phyloP scores from a whole-genome alignment of 768 basidiomycete genomes.

The Boletus speciosus region DNA sequence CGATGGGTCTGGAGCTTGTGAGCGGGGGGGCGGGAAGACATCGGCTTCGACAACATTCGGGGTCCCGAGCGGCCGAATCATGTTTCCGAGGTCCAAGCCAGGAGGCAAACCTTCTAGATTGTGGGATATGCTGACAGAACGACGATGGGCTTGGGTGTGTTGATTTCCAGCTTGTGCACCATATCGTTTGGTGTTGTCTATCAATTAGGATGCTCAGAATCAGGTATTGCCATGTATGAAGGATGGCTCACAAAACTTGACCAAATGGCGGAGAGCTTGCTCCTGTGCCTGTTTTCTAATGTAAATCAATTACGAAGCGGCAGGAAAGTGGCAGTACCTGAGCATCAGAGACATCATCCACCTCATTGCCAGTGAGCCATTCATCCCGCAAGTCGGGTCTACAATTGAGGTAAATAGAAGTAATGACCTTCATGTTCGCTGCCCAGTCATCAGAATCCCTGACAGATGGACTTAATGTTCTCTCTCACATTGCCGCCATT shows the following conservation, averaged over 20 bases:
- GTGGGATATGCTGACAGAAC: conserved; percentile 81
- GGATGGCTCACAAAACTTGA: conserved; percentile 80
- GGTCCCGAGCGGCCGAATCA: conserved; percentile 72
- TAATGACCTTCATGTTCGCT: conserved; percentile 99
- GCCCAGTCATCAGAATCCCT: conserved; percentile 12
- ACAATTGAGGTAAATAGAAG: conserved; percentile 95
- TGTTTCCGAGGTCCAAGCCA: conserved; percentile 69
- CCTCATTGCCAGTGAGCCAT: conserved; percentile 92
- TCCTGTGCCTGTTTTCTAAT: conserved; percentile 73
- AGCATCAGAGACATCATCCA: conserved; percentile 89
- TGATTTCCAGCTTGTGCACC: conserved; percentile 52
- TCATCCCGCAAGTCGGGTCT: conserved; percentile 96
- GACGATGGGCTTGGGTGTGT: conserved; percentile 62
- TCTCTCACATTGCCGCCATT: conserved; percentile 90
- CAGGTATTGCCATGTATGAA: not conserved
- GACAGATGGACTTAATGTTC: not conserved
- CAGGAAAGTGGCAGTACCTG: conserved; percentile 48
- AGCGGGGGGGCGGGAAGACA: conserved; percentile 92
- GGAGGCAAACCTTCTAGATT: conserved; percentile 73
- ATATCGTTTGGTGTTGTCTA: conserved; percentile 92
- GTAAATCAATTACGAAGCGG: conserved; percentile 8
- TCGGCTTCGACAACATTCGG: conserved; percentile 81
- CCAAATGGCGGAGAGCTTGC: conserved; percentile 86
- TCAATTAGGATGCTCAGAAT: conserved; percentile 8
- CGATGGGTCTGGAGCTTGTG: conserved; percentile 77